Conservation (phyloP, 306 rosid genomes). For the Sindora glabra region DNA sequence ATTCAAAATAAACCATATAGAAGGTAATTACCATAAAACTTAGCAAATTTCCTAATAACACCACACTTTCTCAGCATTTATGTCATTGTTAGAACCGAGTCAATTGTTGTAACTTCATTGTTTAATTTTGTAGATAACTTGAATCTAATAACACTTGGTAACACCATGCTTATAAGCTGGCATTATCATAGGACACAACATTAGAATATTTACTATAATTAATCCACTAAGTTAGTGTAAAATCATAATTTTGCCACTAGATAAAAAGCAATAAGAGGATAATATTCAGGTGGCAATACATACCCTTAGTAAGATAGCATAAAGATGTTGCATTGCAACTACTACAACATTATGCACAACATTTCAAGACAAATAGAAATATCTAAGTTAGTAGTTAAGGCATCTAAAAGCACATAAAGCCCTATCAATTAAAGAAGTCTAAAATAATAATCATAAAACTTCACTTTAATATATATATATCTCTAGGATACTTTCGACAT, state of each 20-base stretch:
- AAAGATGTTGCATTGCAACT: conserved; percentile 80
- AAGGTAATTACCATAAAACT: conserved; percentile 70
- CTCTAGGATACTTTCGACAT: conserved; percentile 98
- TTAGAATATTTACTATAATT: conserved; percentile 18
- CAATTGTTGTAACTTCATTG: conserved; percentile 86
- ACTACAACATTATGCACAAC: conserved; percentile 83
- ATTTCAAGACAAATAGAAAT: conserved; percentile 98
- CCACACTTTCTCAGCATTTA: conserved; percentile 91
- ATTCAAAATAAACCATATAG: neutral
- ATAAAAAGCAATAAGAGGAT: neutral
- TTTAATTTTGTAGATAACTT: conserved; percentile 69
- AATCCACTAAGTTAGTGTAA: neutral
- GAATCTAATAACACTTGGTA: conserved; percentile 94
- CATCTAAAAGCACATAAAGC: no score
- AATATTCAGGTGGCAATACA: conserved; percentile 3
- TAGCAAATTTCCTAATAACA: conserved; percentile 92
- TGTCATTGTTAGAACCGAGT: conserved; percentile 86
- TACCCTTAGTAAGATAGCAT: conserved; percentile 99
- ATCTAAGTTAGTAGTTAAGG: conserved; percentile 76
- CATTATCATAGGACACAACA: conserved; percentile 19
- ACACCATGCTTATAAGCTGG: conserved; percentile 97
- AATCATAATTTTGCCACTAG: no score
- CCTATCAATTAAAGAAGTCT: no score
- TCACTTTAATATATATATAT: conserved; percentile 32
- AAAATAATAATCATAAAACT: conserved; percentile 6